These are phyloP conservation scores for Alternaria consortialis DNA, from an alignment of 2,329 filamentous ascomycete genomes.

Conservation along the genomic window DNA sequence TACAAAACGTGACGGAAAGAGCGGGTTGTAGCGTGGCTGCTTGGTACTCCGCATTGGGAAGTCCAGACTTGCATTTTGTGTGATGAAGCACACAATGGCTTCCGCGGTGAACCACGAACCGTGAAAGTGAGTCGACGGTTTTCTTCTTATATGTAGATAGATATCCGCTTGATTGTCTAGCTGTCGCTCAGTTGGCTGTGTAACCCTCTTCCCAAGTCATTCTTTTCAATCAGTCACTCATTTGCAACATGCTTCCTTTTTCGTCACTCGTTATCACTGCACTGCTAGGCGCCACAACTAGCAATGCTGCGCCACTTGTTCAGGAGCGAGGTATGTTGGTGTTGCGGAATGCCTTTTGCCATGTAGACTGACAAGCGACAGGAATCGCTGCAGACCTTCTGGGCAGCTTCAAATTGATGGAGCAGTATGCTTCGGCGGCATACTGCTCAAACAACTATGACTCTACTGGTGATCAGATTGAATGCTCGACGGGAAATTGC, in stretches of 20 bases:
- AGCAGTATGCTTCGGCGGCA: constrained; percentile 62
- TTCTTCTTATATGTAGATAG: constrained; percentile 4
- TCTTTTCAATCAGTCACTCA: constrained; percentile 12
- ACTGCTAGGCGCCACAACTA: constrained; percentile 18
- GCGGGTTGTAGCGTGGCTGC: constrained; percentile 13
- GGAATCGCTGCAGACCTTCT: constrained; percentile 33
- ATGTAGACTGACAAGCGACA: constrained; percentile 5
- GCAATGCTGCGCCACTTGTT: constrained; percentile 31
- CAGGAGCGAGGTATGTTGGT: constrained; percentile 23
- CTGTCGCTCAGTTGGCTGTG: not conserved
- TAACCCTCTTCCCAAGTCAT: not conserved
- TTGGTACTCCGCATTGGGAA: constrained; percentile 17
- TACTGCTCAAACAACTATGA: constrained; percentile 61
- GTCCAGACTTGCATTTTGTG: constrained; percentile 13
- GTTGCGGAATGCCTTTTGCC: too few species aligned
- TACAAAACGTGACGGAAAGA: constrained; percentile 8
- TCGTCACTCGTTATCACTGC: constrained; percentile 22
- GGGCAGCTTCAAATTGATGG: constrained; percentile 41
- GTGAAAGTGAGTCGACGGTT: not conserved
- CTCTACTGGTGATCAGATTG: constrained; percentile 52
- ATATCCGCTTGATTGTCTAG: not conserved
- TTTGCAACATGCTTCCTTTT: constrained; percentile 23
- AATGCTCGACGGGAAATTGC: constrained; percentile 59
- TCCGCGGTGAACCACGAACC: not conserved
- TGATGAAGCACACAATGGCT: constrained; percentile 19